phyloP scores from a whole-genome alignment of 1,139 yeast genomes.

The Saccharomyces hybrid region DNA sequence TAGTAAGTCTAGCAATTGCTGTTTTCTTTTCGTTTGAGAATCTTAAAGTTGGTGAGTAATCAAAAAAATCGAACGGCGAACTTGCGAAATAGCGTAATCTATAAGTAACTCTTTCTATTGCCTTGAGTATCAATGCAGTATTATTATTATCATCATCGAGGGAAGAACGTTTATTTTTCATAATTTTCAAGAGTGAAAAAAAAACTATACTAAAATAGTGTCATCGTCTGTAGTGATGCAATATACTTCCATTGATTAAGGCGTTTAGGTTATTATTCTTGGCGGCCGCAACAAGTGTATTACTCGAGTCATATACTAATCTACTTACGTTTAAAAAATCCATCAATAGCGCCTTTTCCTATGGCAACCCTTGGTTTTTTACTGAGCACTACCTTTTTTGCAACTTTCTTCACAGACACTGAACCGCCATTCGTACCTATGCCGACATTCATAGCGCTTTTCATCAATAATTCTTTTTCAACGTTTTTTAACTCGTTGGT shows the following conservation, averaged over 20 bases:
- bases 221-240: no score
- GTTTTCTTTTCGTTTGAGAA: neutral
- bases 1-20: neutral
- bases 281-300: no score
- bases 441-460: conserved; percentile 25
- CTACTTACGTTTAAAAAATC: conserved; percentile 41
- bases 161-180: neutral
- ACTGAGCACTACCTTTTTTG: conserved; percentile 7
- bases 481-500: conserved; percentile 8
- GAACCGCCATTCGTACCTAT: conserved; percentile 7
- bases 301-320: no score
- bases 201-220: no score
- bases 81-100: neutral
- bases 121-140: no score
- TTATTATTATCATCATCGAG: neutral
- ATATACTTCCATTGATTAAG: no score
- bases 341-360: conserved; percentile 59
- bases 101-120: neutral
- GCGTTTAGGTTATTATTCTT: no score
- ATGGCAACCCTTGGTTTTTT: conserved; percentile 40
- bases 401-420: neutral
- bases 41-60: neutral
- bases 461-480: conserved; percentile 21
- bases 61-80: neutral
- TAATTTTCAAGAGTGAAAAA: neutral